Conservation (phyloP, 345 rosid species). For the Sonneratia alba region DNA sequence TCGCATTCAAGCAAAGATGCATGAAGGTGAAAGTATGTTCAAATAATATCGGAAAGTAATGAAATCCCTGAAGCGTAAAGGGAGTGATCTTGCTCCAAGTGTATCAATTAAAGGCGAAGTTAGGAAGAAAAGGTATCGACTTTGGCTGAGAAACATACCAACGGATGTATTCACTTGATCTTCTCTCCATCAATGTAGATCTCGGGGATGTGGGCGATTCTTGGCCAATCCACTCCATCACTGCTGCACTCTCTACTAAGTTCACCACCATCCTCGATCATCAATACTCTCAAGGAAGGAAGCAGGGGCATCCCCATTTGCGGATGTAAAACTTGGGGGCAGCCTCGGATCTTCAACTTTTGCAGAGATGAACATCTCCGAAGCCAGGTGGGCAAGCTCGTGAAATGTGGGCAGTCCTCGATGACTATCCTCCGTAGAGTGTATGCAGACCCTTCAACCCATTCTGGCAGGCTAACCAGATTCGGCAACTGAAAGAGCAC, state of each 20-base stretch:
- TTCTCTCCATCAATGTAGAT: constrained; percentile 13
- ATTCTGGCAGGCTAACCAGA: constrained; percentile 12
- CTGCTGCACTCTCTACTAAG: too few relatives aligned
- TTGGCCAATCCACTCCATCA: constrained; percentile 21
- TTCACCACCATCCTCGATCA: too few relatives aligned
- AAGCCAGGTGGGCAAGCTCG: too few relatives aligned
- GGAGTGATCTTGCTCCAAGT: too few relatives aligned
- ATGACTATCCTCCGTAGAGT: constrained; percentile 5
- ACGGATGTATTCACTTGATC: constrained; percentile 6
- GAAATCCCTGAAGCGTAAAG: too few relatives aligned
- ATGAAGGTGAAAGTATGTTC: too few relatives aligned
- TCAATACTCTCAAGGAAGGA: too few relatives aligned
- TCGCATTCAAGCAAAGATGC: too few relatives aligned
- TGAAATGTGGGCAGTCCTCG: constrained; percentile 9
- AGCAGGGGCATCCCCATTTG: too few relatives aligned
- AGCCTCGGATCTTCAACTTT: constrained; percentile 5
- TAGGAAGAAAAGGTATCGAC: too few relatives aligned
- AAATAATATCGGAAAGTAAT: too few relatives aligned
- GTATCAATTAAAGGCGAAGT: too few relatives aligned
- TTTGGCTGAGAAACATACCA: not conserved
- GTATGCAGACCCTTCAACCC: constrained; percentile 15
- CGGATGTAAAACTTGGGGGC: constrained; percentile 1
- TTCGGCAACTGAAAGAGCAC: constrained; percentile 5
- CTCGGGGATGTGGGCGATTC: constrained; percentile 18
- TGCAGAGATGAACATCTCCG: constrained; percentile 9